Conservation (phyloP, 1,139 yeast genomes). For the Diutina rugosa region DNA sequence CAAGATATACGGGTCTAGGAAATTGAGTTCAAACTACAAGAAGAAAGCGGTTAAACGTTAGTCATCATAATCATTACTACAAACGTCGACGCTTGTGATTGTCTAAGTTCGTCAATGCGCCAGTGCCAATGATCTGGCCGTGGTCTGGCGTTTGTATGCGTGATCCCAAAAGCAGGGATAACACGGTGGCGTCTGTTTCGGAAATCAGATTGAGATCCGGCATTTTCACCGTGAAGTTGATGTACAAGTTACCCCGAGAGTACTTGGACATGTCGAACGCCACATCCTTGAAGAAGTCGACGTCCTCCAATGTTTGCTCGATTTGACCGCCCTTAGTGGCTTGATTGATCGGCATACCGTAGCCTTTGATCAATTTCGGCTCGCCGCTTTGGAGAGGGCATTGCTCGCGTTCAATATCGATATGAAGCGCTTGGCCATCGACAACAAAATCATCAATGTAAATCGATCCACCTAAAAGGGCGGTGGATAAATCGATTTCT, state of each 20-base stretch:
- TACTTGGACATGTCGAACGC: conserved; percentile 6
- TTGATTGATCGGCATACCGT: conserved; percentile 55
- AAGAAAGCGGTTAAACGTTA: not conserved
- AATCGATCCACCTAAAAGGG: conserved; percentile 43
- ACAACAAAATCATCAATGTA: conserved; percentile 27
- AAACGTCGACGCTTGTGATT: not conserved
- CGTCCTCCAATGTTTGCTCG: not conserved
- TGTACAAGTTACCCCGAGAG: conserved; percentile 25
- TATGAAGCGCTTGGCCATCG: conserved; percentile 27
- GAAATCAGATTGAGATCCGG: conserved; percentile 19
- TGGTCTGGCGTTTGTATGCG: conserved; percentile 4
- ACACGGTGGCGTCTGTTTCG: conserved; percentile 11
- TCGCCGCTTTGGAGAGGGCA: conserved; percentile 32
- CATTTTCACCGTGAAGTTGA: conserved; percentile 25
- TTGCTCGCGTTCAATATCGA: conserved; percentile 29
- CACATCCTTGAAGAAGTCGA: not conserved
- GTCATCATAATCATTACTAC: not conserved
- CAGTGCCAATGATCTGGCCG: conserved; percentile 5
- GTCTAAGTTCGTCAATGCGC: conserved; percentile 1
- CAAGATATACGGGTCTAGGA: too few relatives aligned
- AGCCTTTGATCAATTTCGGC: conserved; percentile 34
- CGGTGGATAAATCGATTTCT: conserved; percentile 36
- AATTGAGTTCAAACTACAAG: not conserved
- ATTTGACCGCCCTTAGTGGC: not conserved
- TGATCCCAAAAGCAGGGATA: conserved; percentile 11